A percentile compares a stretch with the other conserved stretches of the same genome.
These are phyloP conservation scores for Cocos nucifera DNA, from an alignment of 176 grass and related monocot species.

Conservation along the genomic window DNA sequence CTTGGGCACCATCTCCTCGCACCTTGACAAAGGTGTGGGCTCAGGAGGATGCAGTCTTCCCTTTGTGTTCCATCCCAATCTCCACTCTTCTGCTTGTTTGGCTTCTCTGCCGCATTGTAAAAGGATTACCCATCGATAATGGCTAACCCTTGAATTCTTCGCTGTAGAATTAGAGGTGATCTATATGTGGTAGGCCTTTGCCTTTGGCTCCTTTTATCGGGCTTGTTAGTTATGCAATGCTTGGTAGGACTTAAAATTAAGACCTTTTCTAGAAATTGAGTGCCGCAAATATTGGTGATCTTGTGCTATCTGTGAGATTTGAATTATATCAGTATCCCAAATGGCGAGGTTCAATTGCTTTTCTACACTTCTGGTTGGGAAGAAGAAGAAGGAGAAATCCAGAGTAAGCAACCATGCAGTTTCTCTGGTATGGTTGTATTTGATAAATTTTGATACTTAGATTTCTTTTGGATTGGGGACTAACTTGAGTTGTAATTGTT, in stretches of 20 bases:
- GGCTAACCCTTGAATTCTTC: constrained; percentile 33
- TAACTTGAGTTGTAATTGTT: not conserved
- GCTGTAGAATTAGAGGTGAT: no score
- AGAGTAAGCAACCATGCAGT: constrained; percentile 24
- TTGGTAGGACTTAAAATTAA: no score
- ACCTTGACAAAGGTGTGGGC: constrained; percentile 48
- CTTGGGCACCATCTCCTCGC: constrained; percentile 27
- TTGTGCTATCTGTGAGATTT: no score
- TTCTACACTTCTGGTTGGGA: constrained; percentile 35
- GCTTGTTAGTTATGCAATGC: no score
- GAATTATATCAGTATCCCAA: not conserved
- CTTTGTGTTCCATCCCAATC: constrained; percentile 21
- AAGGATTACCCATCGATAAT: constrained; percentile 64
- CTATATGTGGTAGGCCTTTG: no score
- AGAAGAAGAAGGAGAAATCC: constrained; percentile 38
- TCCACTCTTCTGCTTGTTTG: constrained; percentile 27
- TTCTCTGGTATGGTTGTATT: constrained; percentile 9
- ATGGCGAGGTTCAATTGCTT: constrained; percentile 72
- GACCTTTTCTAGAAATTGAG: no score
- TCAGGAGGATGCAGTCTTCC: constrained; percentile 22
- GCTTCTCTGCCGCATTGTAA: constrained; percentile 13
- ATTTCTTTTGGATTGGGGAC: no score
- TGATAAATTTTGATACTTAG: not conserved
- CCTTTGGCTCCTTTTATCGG: no score
- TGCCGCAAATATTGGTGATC: no score